Percentiles rank a stretch among this genome's conserved stretches.
Evolutionary conservation across 345 rosid species (phyloP).

Genomic region (Boechera divaricarpa): DNA sequence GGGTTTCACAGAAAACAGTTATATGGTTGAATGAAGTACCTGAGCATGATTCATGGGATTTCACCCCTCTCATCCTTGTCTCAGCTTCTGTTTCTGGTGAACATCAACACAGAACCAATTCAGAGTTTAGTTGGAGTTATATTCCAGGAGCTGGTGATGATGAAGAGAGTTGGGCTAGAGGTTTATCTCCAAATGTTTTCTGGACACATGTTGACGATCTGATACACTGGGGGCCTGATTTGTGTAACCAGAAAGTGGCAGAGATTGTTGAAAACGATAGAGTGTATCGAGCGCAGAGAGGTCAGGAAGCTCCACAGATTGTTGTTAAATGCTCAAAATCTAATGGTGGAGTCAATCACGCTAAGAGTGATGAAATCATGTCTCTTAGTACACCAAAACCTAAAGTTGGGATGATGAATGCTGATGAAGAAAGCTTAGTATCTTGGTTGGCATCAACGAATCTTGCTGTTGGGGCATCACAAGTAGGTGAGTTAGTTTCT

Average conservation of each 20-base stretch:
- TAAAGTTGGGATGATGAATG: conserved; percentile 30
- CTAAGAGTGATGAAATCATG: conserved; percentile 32
- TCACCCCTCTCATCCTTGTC: conserved; percentile 83
- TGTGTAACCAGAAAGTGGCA: conserved; percentile 86
- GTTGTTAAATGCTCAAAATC: conserved; percentile 49
- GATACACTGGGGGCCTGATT: conserved; percentile 71
- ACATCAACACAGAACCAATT: conserved; percentile 52
- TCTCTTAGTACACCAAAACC: conserved; percentile 38
- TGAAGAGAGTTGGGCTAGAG: conserved; percentile 98
- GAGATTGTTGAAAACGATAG: conserved; percentile 84
- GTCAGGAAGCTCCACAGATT: conserved; percentile 72
- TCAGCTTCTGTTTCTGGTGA: conserved; percentile 69
- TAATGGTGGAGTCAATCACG: conserved; percentile 12
- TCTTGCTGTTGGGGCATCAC: conserved; percentile 65
- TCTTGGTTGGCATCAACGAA: conserved; percentile 80
- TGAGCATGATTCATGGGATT: conserved; percentile 88
- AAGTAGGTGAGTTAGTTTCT: conserved; percentile 51
- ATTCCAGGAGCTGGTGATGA: conserved; percentile 98
- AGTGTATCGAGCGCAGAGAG: conserved; percentile 80
- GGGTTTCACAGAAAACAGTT: conserved; percentile 89
- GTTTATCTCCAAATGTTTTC: conserved; percentile 74
- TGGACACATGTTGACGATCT: conserved; percentile 78
- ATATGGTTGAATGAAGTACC: conserved; percentile 95
- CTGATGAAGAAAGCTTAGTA: conserved; percentile 45
- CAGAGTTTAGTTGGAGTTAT: conserved; percentile 92